Evolutionary conservation across 2,329 filamentous ascomycete genomes (phyloP), one percentile per base, ranked within the genome.

Genomic region (Sporothrix protearum): DNA sequence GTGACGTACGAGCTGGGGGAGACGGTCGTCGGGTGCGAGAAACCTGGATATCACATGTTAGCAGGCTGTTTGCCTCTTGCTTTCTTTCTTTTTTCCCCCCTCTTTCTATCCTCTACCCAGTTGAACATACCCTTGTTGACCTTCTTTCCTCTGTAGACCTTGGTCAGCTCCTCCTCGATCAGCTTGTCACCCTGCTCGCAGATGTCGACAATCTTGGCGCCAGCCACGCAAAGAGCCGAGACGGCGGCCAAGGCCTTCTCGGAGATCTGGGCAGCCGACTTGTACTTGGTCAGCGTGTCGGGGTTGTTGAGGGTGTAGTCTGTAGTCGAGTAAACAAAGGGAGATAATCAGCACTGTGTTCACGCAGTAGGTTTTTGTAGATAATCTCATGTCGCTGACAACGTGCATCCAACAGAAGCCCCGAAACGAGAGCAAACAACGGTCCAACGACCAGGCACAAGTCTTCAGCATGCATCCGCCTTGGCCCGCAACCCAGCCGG

Each of bases 91-190:
- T 30, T 33, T 8, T 36, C n/a, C 28, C 53, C 57, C 8, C 42
- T 51, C 19, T 28, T 45, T 47, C 22, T 6, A 51, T 42, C n/a
- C 9, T 8, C 33, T 83, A 85, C 76, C 79, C 12, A 6, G 10
- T 12, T 63, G 57, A n/a, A 25, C 57, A 36, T 63, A 92, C 92
- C 96, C 88, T 99, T 99, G 81, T 85, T 82, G 79, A 97, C 91
- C 86, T 97, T 98, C 88, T 98, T 98, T 83, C 94, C 95, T 82
- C 97, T 94, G 88, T 96, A 99, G 79, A 99, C 95, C 87, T 98
- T 98, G 80, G 88, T 83, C 71, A 97, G 87, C 83, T 98, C 96
- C 79, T 97, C 95, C 76, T 96, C 94, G 75, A 99, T 87, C 74
- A 99, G 87, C 87, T 94, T 91, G 85, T 99, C 96, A 77, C 96